Conservation (phyloP, 768 basidiomycete species). For the Rhizopogon roseolus region DNA sequence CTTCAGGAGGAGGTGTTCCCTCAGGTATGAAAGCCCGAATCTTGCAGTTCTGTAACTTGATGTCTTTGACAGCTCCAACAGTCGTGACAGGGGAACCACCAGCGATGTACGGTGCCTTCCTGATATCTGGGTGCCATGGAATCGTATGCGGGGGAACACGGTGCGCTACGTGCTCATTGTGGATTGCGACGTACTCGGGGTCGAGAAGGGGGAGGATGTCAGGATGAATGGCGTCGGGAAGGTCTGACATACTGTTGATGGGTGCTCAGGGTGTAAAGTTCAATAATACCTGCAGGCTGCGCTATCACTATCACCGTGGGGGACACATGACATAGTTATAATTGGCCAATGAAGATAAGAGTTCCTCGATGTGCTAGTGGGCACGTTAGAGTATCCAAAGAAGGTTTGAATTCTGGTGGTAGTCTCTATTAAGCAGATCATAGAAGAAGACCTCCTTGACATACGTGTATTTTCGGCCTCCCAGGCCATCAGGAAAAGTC, state of each 20-base stretch:
- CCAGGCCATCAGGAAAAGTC: too few species aligned
- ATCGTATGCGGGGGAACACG: slow-evolving; percentile 47
- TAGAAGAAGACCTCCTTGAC: too few species aligned
- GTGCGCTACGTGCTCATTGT: slow-evolving; percentile 42
- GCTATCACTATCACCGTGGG: not conserved
- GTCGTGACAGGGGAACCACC: slow-evolving; percentile 50
- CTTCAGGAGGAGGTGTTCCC: slow-evolving; percentile 39
- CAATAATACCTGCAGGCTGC: not conserved
- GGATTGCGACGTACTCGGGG: slow-evolving; percentile 59
- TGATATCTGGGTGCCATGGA: slow-evolving; percentile 54
- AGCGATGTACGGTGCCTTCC: slow-evolving; percentile 45
- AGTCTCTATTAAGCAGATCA: too few species aligned
- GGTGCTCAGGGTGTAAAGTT: not conserved
- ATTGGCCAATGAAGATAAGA: slow-evolving; percentile 2
- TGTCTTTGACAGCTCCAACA: slow-evolving; percentile 52
- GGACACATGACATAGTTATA: slow-evolving; percentile 12
- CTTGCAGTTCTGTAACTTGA: slow-evolving; percentile 42
- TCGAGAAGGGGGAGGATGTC: slow-evolving; percentile 52
- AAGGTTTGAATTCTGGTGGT: too few species aligned
- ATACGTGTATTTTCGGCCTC: too few species aligned
- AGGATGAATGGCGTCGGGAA: slow-evolving; percentile 53
- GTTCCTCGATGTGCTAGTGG: not conserved
- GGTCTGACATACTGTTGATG: slow-evolving; percentile 6
- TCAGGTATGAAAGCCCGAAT: slow-evolving; percentile 64
- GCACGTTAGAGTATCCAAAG: not conserved